Base-by-base conservation (phyloP, 2,329 filamentous ascomycete species). In the Penicillium sp. region DNA sequence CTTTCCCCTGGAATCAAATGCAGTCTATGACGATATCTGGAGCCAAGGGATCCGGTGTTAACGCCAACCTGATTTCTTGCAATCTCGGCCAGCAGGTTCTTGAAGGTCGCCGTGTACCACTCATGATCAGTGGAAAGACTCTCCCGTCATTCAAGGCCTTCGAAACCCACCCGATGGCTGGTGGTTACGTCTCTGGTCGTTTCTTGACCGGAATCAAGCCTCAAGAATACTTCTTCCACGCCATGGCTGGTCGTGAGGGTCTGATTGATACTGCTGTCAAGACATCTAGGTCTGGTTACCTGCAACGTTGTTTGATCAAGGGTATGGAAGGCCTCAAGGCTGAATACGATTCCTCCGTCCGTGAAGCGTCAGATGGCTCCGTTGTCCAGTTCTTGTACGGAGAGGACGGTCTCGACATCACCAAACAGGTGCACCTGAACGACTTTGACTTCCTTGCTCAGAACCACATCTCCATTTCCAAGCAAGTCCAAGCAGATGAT, bases 251-350 rank as follows among this genome's bases (percentile, higher is more conserved):
- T 66, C 86, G 94, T 78, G 95, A 99, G 82, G 94, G 94, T 81
- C 80, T 99, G 63, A 99, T 99, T 71, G 94, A 99, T 82, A 99
- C 94, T 20, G 94, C 94, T 61, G 94, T 99, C 74, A 99, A 99
- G 78, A 99, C 94, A 1, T 96, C 93, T 10, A 88, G 94, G 70
- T 97, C 94, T 29, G 95, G 94, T 58, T 99, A 99, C 71, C 81
- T 99, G 50, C 94, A 99, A 73, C 84, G 95, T 71, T 99, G 94
- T 82, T 82, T 99, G 60, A 95, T 99, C 78, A 99, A 99, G 79
- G 94, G 94, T 59, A 95, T 99, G 89, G 94, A 99, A 75, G 94
- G 94, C 4, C 81, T 97, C 42, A 89, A 87, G 66, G 92, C 96
- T 2, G 87, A 92, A 59, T 97, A 99, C 72, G 94, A 99, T 69